These are phyloP conservation scores for Prosopis cineraria DNA, from an alignment of 306 rosid genomes.

Conservation along the genomic window DNA sequence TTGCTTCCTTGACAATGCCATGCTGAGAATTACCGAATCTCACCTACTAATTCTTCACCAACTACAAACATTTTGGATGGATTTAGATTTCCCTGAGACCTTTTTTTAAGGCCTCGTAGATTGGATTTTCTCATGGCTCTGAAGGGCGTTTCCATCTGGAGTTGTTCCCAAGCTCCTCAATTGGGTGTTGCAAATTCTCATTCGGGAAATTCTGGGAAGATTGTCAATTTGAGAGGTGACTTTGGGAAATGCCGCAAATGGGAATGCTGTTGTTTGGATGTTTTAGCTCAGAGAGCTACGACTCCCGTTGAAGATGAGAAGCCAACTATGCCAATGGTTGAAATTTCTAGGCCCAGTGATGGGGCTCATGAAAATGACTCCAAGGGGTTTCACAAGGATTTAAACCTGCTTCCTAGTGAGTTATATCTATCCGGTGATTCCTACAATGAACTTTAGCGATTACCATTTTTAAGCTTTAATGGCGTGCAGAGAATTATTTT, in stretches of 20 bases:
- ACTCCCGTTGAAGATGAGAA: conserved; percentile 61
- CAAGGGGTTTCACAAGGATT: conserved; percentile 43
- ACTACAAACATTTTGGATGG: conserved; percentile 32
- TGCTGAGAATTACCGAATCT: conserved; percentile 41
- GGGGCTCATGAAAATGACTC: conserved; percentile 37
- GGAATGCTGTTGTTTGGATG: conserved; percentile 46
- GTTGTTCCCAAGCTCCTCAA: conserved; percentile 38
- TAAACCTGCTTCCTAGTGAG: conserved; percentile 68
- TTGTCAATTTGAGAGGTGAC: conserved; percentile 44
- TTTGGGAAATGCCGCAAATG: conserved; percentile 40
- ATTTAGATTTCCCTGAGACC: conserved; percentile 28
- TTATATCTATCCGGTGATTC: not conserved
- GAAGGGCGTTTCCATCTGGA: conserved; percentile 41
- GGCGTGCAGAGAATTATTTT: not conserved
- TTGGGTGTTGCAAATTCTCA: conserved; percentile 43
- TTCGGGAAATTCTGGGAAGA: conserved; percentile 24
- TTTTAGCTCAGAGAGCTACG: conserved; percentile 45
- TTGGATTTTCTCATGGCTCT: conserved; percentile 55
- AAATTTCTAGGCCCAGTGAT: conserved; percentile 35
- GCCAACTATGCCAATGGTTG: conserved; percentile 34
- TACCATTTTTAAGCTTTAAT: conserved; percentile 6
- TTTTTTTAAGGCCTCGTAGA: conserved; percentile 23
- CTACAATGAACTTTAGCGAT: not conserved
- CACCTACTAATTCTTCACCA: conserved; percentile 48
- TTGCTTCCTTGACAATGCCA: conserved; percentile 52